Percentiles rank a stretch among this genome's conserved stretches.
Evolutionary conservation across 345 rosid genomes (phyloP).

Genomic region (Euphorbia pulcherrima): DNA sequence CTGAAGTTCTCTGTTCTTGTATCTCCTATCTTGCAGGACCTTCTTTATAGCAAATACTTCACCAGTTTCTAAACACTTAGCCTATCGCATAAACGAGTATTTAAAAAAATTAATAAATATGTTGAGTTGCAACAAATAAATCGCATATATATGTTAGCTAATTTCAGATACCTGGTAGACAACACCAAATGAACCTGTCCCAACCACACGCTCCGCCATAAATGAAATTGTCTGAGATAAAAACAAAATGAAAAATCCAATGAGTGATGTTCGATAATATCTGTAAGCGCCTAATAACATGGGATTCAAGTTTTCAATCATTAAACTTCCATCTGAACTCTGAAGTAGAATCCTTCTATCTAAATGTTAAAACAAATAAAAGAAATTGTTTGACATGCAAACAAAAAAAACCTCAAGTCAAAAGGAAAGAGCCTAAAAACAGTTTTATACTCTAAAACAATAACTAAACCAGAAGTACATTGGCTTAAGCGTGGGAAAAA

Average conservation of each 20-base stretch:
- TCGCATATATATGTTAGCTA: neutral
- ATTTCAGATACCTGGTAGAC: constrained; percentile 64
- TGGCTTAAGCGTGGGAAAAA: neutral
- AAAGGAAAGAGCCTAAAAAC: neutral
- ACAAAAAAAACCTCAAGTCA: neutral
- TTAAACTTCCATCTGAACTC: too few species aligned
- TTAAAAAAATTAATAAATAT: neutral
- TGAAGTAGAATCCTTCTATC: too few species aligned
- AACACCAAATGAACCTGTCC: constrained; percentile 89
- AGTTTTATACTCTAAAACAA: neutral
- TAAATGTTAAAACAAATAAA: neutral
- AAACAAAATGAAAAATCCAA: neutral
- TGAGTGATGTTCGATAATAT: neutral
- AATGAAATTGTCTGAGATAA: constrained; percentile 61
- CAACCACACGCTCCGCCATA: constrained; percentile 83
- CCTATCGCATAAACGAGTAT: constrained; percentile 36
- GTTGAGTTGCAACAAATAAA: too few species aligned
- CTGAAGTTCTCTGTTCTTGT: constrained; percentile 97
- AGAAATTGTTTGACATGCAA: neutral
- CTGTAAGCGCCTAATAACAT: neutral
- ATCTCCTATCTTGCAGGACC: constrained; percentile 91
- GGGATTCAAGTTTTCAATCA: too few species aligned
- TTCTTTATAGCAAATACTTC: constrained; percentile 90
- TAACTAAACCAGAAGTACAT: neutral
- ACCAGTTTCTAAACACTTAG: constrained; percentile 79